These are phyloP conservation scores for Moricandia arvensis DNA, from an alignment of 345 rosid species.

Conservation along the genomic window DNA sequence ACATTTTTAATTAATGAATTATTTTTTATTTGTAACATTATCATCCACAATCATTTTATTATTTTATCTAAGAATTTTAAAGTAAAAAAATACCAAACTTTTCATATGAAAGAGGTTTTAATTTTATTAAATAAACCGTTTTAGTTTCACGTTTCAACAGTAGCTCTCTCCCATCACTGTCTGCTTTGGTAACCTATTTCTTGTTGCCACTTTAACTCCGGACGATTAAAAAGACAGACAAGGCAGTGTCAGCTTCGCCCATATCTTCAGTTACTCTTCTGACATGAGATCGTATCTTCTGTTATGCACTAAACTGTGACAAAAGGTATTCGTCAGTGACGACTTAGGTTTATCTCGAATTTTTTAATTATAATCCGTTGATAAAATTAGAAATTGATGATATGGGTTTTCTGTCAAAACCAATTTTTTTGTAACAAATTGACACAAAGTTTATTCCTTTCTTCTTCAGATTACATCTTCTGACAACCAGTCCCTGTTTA, in stretches of 20 bases:
- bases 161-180: no score
- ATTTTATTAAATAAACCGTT: no score
- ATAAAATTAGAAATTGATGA: neutral
- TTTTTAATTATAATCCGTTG: neutral
- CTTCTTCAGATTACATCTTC: slow-evolving; percentile 14
- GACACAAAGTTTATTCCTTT: neutral
- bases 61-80: no score
- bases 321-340: neutral
- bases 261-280: neutral
- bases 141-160: no score
- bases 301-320: neutral
- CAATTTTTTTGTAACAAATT: neutral
- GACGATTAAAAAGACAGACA: neutral
- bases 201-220: no score
- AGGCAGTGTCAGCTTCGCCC: neutral
- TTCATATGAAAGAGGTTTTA: no score
- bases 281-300: neutral
- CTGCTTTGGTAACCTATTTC: no score
- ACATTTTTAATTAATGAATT: no score
- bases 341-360: neutral
- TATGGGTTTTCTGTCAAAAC: neutral
- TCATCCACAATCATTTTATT: no score
- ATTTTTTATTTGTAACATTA: no score
- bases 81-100: no score
- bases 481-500: slow-evolving; percentile 18